A percentile compares a stretch with the other conserved stretches of the same genome.
phyloP scores from a whole-genome alignment of 2,329 filamentous ascomycete genomes.

The Scedosporium aurantiacum region DNA sequence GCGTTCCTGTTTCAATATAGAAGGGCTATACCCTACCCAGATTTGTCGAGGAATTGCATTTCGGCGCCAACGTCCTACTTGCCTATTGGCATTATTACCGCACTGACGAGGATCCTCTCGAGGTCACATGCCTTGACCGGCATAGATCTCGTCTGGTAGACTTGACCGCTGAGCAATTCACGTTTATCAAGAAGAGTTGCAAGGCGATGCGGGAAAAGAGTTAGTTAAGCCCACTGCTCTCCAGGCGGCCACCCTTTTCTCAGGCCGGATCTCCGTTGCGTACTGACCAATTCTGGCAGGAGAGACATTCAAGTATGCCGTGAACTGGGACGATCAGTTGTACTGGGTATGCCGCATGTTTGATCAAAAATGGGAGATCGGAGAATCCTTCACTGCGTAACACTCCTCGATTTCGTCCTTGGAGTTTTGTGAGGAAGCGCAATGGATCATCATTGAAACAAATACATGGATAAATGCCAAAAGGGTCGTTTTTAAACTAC shows the following conservation, averaged over 20 bases:
- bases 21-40: conserved; percentile 25
- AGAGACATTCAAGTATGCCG: not conserved
- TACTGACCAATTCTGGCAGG: not conserved
- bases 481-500: too few relatives aligned
- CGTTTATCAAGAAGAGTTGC: conserved; percentile 21
- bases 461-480: too few relatives aligned
- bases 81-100: conserved; percentile 41
- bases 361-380: conserved; percentile 26
- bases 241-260: too few relatives aligned
- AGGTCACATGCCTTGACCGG: conserved; percentile 16
- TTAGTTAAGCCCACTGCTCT: conserved; percentile 8
- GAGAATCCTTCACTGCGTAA: not conserved
- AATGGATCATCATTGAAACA: too few relatives aligned
- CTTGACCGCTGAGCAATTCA: conserved; percentile 20
- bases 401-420: too few relatives aligned
- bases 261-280: too few relatives aligned
- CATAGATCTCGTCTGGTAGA: conserved; percentile 17
- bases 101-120: conserved; percentile 19
- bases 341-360: conserved; percentile 37
- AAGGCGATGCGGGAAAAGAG: conserved; percentile 14
- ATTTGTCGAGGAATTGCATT: conserved; percentile 33
- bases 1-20: conserved; percentile 12
- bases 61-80: conserved; percentile 34
- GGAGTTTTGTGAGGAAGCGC: not conserved
- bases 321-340: conserved; percentile 27